Base-by-base conservation (phyloP, 176 grass and related monocot species). In the Thalia dealbata region DNA sequence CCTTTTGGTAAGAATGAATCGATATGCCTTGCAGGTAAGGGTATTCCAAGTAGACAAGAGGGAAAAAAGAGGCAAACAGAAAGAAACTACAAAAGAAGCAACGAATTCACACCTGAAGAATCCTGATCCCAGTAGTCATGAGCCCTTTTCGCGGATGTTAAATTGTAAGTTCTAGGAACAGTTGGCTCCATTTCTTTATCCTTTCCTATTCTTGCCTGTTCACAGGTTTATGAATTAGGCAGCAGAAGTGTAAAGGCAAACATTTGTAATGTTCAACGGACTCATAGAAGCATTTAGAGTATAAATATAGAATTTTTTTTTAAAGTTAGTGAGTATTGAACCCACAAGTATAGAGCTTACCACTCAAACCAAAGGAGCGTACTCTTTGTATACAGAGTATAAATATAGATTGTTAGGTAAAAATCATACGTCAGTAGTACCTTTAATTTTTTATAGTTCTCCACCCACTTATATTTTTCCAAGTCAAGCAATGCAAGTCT, bases 81-180 rank as follows among this genome's bases (percentile, higher is more conserved):
- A 63, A 63, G 13, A 27, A 63, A 63, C 54, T 58, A 23, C 54
- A 58, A 63, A 19, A 63, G 23, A 63, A 28, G 26, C 25, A 28
- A 63, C 10, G 14, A 63, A 28, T 28, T 29, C 21, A 81, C 70
- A 97, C 93, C 93, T 90, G 78, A 27, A 69, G 7, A 61, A 41
- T 78, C 83, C 35, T 82, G 78, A 74, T 90, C 64, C 24, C 74
- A 71, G 81, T 50, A 46, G 79, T 86, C 76, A 77, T n/a, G 72
- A 74, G 93, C 55, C 80, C 87, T 97, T 82, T 92, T 88, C 14
- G 86, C 76, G 55, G 56, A 68, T 80, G 78, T 50, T 35, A 74
- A 55, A 67, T 61, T 79, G 58, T 67, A 76, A 42, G 69, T 78
- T 50, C 65, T 55, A 79, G 80, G 50, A 56, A 42, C 28, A 60